A percentile compares a stretch with the other conserved stretches of the same genome.
Evolutionary conservation across 352 stramenopile species (phyloP).

Genomic region (Globisporangium carolinianum): DNA sequence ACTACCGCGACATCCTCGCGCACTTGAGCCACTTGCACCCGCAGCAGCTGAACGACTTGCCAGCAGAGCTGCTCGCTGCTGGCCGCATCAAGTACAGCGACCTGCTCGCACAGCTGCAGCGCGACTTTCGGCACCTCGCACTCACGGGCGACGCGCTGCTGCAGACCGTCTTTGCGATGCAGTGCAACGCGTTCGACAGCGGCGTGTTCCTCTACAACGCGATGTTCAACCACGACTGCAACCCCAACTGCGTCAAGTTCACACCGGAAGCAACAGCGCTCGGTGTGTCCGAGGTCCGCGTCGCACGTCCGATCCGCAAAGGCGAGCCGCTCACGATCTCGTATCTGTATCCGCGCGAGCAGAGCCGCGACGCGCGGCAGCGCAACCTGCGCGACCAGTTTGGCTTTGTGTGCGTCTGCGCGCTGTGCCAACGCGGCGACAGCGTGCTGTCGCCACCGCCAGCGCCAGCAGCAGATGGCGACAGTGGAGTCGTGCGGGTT

Average conservation of each 20-base stretch:
- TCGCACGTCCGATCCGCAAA: conserved; percentile 73
- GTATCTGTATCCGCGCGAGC: conserved; percentile 89
- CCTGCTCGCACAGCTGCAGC: conserved; percentile 42
- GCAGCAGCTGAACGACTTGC: conserved; percentile 68
- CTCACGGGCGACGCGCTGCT: conserved; percentile 70
- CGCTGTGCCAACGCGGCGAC: conserved; percentile 63
- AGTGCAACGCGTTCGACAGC: conserved; percentile 93
- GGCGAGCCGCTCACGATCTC: conserved; percentile 91
- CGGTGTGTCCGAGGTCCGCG: conserved; percentile 88
- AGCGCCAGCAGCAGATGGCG: conserved; percentile 1
- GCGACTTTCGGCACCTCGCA: conserved; percentile 36
- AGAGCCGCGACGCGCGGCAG: conserved; percentile 76
- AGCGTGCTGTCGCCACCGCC: conserved; percentile 41
- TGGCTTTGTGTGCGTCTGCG: conserved; percentile 80
- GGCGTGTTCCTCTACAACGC: conserved; percentile 91
- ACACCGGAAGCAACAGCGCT: conserved; percentile 37
- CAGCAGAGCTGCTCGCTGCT: conserved; percentile 37
- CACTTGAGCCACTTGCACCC: conserved; percentile 85
- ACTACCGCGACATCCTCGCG: conserved; percentile 65
- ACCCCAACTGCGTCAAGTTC: conserved; percentile 95
- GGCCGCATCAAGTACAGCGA: conserved; percentile 51
- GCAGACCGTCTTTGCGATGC: conserved; percentile 85
- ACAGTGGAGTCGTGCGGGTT: conserved; percentile 5
- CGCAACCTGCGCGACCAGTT: conserved; percentile 88
- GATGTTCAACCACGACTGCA: conserved; percentile 94